Evolutionary conservation across 176 grass and related monocot genomes (phyloP), one percentile per base, ranked within the genome.

Genomic region (Carex littledalei): DNA sequence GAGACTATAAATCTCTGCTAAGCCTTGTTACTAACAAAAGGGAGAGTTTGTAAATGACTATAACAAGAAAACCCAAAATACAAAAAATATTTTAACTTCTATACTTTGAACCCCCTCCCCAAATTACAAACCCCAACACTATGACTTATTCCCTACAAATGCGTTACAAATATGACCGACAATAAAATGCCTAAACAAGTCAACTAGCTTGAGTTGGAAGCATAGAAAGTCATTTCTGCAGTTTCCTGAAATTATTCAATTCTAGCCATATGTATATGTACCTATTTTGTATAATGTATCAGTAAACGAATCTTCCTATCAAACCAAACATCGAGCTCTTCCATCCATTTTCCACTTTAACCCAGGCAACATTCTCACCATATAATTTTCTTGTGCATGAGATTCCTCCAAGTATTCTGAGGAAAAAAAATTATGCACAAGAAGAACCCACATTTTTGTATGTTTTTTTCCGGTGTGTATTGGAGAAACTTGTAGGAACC

Each of bases 201-300:
- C 47, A 29, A 54, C 14, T 78, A 22, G 9, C 67, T 39, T 5
- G 29, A 8, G 50, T 32, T 31, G 9, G 21, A 55, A 77, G 50
- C 50, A 1, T 78, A 78, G 73, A 50, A 41, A 47, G 49, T 56
- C 73, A 56, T 24, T 32, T 54, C 6, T 13, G 73, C 11, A 56
- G 22, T 78, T 78, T 54, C 73, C 35, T 26, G 55, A 31, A 56
- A 14, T 78, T 15, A 31, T 55, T 55, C 50, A 78, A 78, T 78
- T 78, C 73, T 56, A 78, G 24, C 73, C 21, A 78, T 78, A 56
- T 56, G 9, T 49, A 49, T 34, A 57, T 76, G 74, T 78, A 78
- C 52, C 24, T 55, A 77, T 17, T 78, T 16, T 56, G 74, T 78
- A 78, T 56, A 31, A 32, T 24, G 50, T 56, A 78, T 78, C 74